Conservation (phyloP, 306 rosid species). For the Alnus glutinosa region DNA sequence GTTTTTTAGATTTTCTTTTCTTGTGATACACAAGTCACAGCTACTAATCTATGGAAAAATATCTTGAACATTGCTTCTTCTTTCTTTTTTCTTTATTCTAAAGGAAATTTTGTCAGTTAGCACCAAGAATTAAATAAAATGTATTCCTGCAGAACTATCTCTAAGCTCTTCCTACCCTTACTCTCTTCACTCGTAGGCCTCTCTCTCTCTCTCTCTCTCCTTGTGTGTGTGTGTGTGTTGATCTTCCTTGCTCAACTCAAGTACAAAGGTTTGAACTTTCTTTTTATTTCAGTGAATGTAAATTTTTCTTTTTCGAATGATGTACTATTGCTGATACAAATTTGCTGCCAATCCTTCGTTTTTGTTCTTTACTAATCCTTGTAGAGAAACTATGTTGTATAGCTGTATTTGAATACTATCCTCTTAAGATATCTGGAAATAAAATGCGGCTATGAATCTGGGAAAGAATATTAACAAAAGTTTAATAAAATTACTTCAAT, state of each 20-base stretch:
- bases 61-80: background rate
- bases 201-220: background rate
- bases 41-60: background rate
- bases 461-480: too few species aligned
- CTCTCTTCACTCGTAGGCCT: background rate
- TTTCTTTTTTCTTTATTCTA: background rate
- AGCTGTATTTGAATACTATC: too few species aligned
- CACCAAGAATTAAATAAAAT: background rate
- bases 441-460: too few species aligned
- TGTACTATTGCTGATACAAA: background rate
- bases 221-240: background rate
- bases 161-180: background rate
- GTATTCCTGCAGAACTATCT: background rate
- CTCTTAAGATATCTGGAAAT: too few species aligned
- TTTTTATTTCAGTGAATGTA: background rate
- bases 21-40: background rate
- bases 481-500: too few species aligned
- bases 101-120: background rate
- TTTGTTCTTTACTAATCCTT: background rate
- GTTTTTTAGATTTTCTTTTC: background rate
- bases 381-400: background rate
- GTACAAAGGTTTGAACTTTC: background rate
- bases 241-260: too few species aligned
- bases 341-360: background rate
- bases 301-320: background rate